Base-by-base conservation (phyloP, 371 early-diverging fungal genomes). In the Phascolomyces articulosus region DNA sequence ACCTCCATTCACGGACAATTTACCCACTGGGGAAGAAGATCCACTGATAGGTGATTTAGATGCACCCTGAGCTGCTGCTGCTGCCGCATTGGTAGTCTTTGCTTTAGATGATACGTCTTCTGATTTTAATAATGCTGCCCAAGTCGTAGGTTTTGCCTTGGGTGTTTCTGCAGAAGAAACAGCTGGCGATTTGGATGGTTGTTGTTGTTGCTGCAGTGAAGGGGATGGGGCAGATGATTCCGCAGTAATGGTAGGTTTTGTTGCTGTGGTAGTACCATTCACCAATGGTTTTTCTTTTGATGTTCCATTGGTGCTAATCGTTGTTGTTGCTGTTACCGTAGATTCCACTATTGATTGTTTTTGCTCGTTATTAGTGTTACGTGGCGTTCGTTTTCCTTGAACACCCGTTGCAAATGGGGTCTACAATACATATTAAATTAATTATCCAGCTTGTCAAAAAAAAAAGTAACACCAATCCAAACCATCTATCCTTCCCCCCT, bases 121-220 rank as follows among this genome's bases (percentile, higher is more conserved):
- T 20, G 21, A 23, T 21, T 41, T 23, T 49, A 62, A 54, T 44
- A 90, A 70, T 15, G 85, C 77, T 16, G 91, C 89, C 90, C 91
- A 91, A 68, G 82, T 86, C 26, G 71, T 23, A 4, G 76, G 73
- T 65, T 81, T 85, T 24, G 75, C 75, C 56, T 83, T 83, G 11
- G 78, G 70, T 21, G 74, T 44, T 26, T 77, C 60, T 49, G 75
- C 63, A 28, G 74, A 71, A 24, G 63, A 65, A 20, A 55, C 55
- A 0, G 64, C n/a, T 51, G 54, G 20, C 11, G 41, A 24, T 20
- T 53, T 53, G 27, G 24, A 31, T 55, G 55, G 44, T 18, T 55
- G 24, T 9, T 4, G 38, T 58, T 29, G 38, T 40, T 58, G 58
- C 40, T 58, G 58, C 20, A 15, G 6, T 58, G 41, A 4, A 24